phyloP scores from a whole-genome alignment of 2,329 filamentous ascomycete species.

The Boeremia lycopersici region DNA sequence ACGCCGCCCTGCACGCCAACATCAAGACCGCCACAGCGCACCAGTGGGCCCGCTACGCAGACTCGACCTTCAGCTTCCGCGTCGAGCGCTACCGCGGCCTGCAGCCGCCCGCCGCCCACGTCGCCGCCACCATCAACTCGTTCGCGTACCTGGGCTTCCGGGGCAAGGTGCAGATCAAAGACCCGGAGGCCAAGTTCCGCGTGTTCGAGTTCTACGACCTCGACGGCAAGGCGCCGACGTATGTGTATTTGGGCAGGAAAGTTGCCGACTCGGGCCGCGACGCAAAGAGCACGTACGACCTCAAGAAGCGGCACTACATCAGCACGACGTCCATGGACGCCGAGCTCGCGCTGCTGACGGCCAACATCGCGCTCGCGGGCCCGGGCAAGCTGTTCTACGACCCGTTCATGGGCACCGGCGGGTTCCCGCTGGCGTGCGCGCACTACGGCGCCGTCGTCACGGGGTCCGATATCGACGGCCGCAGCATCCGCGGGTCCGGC shows the following conservation, averaged over 20 bases:
- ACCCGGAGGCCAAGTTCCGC: constrained; percentile 71
- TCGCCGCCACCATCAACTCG: constrained; percentile 74
- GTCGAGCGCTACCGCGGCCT: constrained; percentile 83
- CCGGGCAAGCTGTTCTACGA: constrained; percentile 91
- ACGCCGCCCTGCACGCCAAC: constrained; percentile 71
- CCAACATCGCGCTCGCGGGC: constrained; percentile 83
- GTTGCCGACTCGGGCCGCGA: constrained; percentile 71
- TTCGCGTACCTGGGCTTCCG: constrained; percentile 80
- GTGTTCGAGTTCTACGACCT: constrained; percentile 82
- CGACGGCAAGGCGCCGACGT: constrained; percentile 57
- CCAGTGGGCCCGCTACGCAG: constrained; percentile 70
- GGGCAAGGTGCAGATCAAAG: constrained; percentile 77
- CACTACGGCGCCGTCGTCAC: constrained; percentile 85
- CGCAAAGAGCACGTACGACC: constrained; percentile 74
- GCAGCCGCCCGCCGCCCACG: constrained; percentile 65
- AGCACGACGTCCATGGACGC: constrained; percentile 98
- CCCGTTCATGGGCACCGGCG: constrained; percentile 93
- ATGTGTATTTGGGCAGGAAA: constrained; percentile 74
- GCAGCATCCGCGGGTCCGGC: constrained; percentile 76
- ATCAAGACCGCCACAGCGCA: constrained; percentile 64
- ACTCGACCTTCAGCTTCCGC: constrained; percentile 78
- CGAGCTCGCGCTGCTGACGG: constrained; percentile 87
- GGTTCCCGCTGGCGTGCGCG: constrained; percentile 86
- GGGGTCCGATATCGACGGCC: constrained; percentile 92
- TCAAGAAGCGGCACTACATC: constrained; percentile 94